A percentile compares a stretch with the other conserved stretches of the same genome.
Evolutionary conservation across 352 stramenopile genomes (phyloP).

Genomic region (Thraustochytrium sp.): DNA sequence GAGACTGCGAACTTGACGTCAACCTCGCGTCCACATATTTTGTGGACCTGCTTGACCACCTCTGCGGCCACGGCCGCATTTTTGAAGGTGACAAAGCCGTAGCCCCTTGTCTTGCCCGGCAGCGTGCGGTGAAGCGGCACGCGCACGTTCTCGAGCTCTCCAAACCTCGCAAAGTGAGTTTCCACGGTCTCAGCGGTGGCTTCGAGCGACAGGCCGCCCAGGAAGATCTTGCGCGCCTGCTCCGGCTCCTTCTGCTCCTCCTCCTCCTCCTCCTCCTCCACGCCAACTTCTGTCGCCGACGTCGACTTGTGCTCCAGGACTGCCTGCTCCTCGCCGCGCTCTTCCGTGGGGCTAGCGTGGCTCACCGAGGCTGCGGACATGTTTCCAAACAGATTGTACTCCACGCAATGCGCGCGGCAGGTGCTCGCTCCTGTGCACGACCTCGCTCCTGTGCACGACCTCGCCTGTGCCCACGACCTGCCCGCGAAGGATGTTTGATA

Average conservation of each 20-base stretch:
- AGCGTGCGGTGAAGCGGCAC: background rate
- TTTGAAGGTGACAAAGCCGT: conserved; percentile 85
- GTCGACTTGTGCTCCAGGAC: background rate
- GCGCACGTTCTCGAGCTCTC: conserved; percentile 67
- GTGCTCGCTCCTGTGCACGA: too few species aligned
- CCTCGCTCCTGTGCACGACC: too few species aligned
- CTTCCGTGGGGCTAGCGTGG: background rate
- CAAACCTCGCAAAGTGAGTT: conserved; percentile 78
- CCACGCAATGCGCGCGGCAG: too few species aligned
- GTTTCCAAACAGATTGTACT: too few species aligned
- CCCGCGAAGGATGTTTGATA: too few species aligned
- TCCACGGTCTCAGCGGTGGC: conserved; percentile 78
- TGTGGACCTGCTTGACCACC: conserved; percentile 72
- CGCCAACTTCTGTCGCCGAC: background rate
- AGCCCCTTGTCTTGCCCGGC: conserved; percentile 74
- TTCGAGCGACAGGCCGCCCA: conserved; percentile 80
- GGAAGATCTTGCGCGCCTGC: conserved; percentile 73
- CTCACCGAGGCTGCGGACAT: too few species aligned
- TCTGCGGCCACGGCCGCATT: conserved; percentile 53
- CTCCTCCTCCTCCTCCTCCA: background rate
- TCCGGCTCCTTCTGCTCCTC: conserved; percentile 43
- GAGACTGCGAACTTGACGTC: conserved; percentile 84
- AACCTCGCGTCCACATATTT: conserved; percentile 74
- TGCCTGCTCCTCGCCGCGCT: background rate
- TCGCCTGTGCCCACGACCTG: too few species aligned